These are phyloP conservation scores for Ustilago loliicola DNA, from an alignment of 1,284 basidiomycete genomes.

Conservation along the genomic window DNA sequence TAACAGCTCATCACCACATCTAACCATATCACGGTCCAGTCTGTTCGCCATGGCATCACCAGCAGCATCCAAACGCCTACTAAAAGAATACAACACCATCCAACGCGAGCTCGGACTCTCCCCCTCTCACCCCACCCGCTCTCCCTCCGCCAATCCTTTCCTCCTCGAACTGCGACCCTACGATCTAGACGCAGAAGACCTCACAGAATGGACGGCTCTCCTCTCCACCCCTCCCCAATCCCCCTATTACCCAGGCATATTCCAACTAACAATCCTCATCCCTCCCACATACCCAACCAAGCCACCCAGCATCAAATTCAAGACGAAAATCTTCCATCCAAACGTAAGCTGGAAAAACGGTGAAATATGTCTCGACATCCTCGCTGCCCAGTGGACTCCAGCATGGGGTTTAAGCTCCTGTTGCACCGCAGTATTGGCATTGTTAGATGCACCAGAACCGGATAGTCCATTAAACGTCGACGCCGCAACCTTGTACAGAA, in stretches of 20 bases:
- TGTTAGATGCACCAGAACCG: conserved; percentile 69
- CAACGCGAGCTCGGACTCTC: conserved; percentile 36
- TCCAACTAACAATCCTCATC: conserved; percentile 56
- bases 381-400: conserved; percentile 68
- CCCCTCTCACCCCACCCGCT: conserved; percentile 10
- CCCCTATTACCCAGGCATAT: conserved; percentile 51
- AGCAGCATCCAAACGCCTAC: conserved; percentile 45
- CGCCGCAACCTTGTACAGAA: conserved; percentile 62
- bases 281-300: conserved; percentile 64
- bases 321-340: conserved; percentile 66
- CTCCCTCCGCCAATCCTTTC: conserved; percentile 42
- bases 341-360: conserved; percentile 67
- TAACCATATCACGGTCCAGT: too few species aligned
- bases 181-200: conserved; percentile 58
- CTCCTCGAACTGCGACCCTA: conserved; percentile 59
- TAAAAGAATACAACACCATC: conserved; percentile 55
- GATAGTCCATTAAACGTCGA: conserved; percentile 70
- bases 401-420: conserved; percentile 69
- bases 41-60: too few species aligned
- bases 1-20: too few species aligned
- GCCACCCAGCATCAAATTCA: conserved; percentile 64
- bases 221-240: conserved; percentile 49
- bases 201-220: conserved; percentile 64
- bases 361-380: conserved; percentile 70
- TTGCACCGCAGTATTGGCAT: conserved; percentile 65